Evolutionary conservation across 768 basidiomycete species (phyloP).

Genomic region (Lenzites betulinus): DNA sequence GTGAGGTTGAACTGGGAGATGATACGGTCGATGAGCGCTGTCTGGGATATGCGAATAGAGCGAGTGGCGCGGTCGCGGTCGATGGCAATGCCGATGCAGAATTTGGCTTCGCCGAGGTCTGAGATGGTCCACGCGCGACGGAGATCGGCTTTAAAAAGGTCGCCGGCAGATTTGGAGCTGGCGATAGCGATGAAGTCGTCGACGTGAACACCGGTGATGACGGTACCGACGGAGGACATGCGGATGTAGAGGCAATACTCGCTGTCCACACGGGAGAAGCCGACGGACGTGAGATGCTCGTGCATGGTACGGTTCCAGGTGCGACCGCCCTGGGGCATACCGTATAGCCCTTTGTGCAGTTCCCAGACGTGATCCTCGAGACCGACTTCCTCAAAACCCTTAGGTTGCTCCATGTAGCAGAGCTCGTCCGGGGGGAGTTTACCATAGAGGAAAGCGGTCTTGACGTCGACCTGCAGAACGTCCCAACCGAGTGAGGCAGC

Average conservation of each 20-base stretch:
- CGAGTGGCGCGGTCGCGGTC: constrained; percentile 26
- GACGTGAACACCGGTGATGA: constrained; percentile 26
- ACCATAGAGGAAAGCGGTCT: constrained; percentile 44
- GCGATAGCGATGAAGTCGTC: constrained; percentile 23
- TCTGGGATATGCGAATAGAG: constrained; percentile 24
- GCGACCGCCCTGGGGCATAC: constrained; percentile 24
- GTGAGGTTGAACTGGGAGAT: constrained; percentile 16
- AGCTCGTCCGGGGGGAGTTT: constrained; percentile 26
- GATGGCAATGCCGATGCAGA: constrained; percentile 42
- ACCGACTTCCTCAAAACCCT: constrained; percentile 21
- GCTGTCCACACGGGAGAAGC: constrained; percentile 12
- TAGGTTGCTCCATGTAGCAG: constrained; percentile 39
- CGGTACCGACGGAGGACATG: background rate
- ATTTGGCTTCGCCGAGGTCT: constrained; percentile 36
- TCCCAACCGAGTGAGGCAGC: constrained; percentile 39
- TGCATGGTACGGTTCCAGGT: constrained; percentile 21
- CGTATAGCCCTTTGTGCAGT: constrained; percentile 21
- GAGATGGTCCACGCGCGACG: constrained; percentile 33
- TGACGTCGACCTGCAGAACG: constrained; percentile 42
- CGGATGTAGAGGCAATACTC: constrained; percentile 24
- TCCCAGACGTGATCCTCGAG: constrained; percentile 8
- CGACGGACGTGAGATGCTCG: constrained; percentile 6
- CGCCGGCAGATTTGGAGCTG: constrained; percentile 29
- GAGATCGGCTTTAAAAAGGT: constrained; percentile 33
- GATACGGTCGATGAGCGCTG: constrained; percentile 21